Evolutionary conservation across 192 early-diverging fungal species (phyloP), one percentile per base, ranked within the genome.

Genomic region (Gonapodya prolifera): DNA sequence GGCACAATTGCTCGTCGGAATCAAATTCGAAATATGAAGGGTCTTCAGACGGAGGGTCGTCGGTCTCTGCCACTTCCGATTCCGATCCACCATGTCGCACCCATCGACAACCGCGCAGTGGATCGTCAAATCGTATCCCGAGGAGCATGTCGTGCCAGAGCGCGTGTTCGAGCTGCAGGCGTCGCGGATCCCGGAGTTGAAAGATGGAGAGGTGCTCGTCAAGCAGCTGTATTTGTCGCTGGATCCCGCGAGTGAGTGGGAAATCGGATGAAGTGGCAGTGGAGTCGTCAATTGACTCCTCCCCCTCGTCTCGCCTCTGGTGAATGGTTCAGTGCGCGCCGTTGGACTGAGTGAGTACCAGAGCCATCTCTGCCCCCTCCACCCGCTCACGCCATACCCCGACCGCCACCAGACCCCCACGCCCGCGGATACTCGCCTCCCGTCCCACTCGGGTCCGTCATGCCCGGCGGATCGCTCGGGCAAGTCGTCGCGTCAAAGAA

Each of bases 191-290:
- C 71, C 71, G 16, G 8, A 16, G 71, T 73, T 18, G 28, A 73
- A 73, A 29, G 28, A 18, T 8, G 71, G 71, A 18, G 71, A 73
- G 8, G 71, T 73, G 28, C 28, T 73, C 71, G 71, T 73, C 18
- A 73, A 73, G 71, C 18, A 18, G 71, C 71, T 73, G 28, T 73
- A 73, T 29, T 32, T 73, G 71, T 73, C 71, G 16, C 71, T 73
- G 71, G 71, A 73, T 32, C 71, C 71, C 8, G 32, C 71, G 31
- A 73, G 45, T 61, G 45, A 61, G 45, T 61, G 8, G 8, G n/a
- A n/a, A n/a, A n/a, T n/a, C n/a, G n/a, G n/a, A n/a, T n/a, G n/a
- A n/a, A n/a, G n/a, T n/a, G n/a, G n/a, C n/a, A n/a, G n/a, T n/a
- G n/a, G n/a, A 61, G 8, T 23, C 23, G 8, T 61, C 45, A 61